Evolutionary conservation across 2,329 filamentous ascomycete species (phyloP).

Genomic region (Piedraia hortae): DNA sequence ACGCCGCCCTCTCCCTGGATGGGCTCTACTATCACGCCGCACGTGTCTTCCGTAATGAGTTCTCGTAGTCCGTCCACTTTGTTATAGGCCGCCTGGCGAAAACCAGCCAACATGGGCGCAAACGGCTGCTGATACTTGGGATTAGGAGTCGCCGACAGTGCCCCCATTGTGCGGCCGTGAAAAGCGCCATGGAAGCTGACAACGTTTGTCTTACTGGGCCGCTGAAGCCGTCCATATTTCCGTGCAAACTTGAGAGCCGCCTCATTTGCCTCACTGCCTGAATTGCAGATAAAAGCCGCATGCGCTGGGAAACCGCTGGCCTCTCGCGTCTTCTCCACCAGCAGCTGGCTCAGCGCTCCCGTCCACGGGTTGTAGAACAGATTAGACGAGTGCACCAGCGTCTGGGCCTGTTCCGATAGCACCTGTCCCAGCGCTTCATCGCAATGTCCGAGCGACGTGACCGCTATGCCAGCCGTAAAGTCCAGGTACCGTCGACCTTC

Average conservation of each 20-base stretch:
- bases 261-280: slow-evolving; percentile 89
- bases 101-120: slow-evolving; percentile 81
- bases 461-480: slow-evolving; percentile 85
- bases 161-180: slow-evolving; percentile 90
- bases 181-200: slow-evolving; percentile 83
- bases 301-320: slow-evolving; percentile 63
- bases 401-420: slow-evolving; percentile 37
- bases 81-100: slow-evolving; percentile 66
- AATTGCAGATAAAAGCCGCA: slow-evolving; percentile 79
- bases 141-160: slow-evolving; percentile 85
- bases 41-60: slow-evolving; percentile 61
- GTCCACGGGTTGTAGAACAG: slow-evolving; percentile 96
- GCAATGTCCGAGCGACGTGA: slow-evolving; percentile 76
- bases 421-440: slow-evolving; percentile 52
- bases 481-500: slow-evolving; percentile 79
- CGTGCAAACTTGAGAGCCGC: slow-evolving; percentile 90
- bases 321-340: slow-evolving; percentile 55
- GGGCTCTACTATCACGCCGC: slow-evolving; percentile 84
- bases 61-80: slow-evolving; percentile 42
- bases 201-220: slow-evolving; percentile 42
- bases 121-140: slow-evolving; percentile 95
- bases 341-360: slow-evolving; percentile 57
- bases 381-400: slow-evolving; percentile 76
- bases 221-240: slow-evolving; percentile 45
- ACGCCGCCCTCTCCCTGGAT: slow-evolving; percentile 95